phyloP scores from a whole-genome alignment of 2,329 filamentous ascomycete genomes.

The Colletotrichum neosansevieriae region DNA sequence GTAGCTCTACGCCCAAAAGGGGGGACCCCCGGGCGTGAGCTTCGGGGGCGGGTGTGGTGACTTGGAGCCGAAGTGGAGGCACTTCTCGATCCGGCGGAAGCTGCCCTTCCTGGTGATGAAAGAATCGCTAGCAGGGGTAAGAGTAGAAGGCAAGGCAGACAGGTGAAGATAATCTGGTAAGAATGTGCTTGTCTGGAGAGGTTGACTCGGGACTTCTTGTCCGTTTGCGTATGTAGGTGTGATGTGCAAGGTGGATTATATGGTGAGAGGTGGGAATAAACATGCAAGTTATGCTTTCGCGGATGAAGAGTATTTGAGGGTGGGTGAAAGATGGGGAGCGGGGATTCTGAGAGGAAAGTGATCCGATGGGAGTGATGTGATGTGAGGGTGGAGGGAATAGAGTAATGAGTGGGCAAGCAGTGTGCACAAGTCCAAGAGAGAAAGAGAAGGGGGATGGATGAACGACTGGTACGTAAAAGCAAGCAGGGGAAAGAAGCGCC shows the following conservation, averaged over 20 bases:
- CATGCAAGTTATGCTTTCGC: background rate
- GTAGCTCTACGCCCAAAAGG: conserved; percentile 33
- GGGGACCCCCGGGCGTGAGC: conserved; percentile 34
- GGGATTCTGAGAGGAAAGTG: conserved; percentile 5
- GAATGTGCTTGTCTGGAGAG: background rate
- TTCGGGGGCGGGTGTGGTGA: conserved; percentile 36
- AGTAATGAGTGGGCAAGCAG: conserved; percentile 31
- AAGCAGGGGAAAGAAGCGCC: conserved; percentile 24
- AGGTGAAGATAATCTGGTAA: background rate
- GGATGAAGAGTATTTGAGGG: background rate
- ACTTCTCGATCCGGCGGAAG: conserved; percentile 25
- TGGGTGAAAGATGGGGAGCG: background rate
- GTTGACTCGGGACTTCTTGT: background rate
- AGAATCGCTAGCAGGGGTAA: conserved; percentile 25
- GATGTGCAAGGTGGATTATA: background rate
- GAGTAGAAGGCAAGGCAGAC: background rate
- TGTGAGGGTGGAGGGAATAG: conserved; percentile 31
- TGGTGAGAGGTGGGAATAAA: conserved; percentile 1
- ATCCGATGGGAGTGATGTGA: conserved; percentile 22
- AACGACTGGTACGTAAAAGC: conserved; percentile 33
- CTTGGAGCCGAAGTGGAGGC: conserved; percentile 27
- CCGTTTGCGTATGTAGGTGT: conserved; percentile 31
- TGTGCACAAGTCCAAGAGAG: conserved; percentile 22
- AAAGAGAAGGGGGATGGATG: conserved; percentile 15
- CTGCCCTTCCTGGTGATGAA: conserved; percentile 7